phyloP scores from a whole-genome alignment of 2,329 filamentous ascomycete genomes.

The Neophaeococcomyces mojaviensis region DNA sequence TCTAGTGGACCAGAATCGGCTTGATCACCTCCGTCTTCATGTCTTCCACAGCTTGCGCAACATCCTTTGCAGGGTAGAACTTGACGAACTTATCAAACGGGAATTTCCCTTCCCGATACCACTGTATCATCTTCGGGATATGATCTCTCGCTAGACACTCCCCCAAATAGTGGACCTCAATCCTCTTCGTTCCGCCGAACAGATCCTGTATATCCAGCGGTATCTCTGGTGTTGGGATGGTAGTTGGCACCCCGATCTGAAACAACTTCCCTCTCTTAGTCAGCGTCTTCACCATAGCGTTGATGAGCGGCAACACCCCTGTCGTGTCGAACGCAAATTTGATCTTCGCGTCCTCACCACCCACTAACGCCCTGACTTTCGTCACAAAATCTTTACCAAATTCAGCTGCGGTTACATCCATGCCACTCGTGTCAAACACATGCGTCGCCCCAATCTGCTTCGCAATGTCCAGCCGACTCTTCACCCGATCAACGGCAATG shows the following conservation, averaged over 20 bases:
- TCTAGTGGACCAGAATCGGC: slow-evolving; percentile 24
- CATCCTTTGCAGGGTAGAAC: slow-evolving; percentile 31
- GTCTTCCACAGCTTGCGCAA: slow-evolving; percentile 20
- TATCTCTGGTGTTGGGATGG: slow-evolving; percentile 36
- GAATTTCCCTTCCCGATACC: slow-evolving; percentile 42
- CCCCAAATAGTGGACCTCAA: slow-evolving; percentile 43
- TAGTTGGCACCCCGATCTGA: slow-evolving; percentile 43
- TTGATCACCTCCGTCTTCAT: slow-evolving; percentile 26
- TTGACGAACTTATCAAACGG: slow-evolving; percentile 41
- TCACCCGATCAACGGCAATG: slow-evolving; percentile 36
- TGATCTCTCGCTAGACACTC: slow-evolving; percentile 34
- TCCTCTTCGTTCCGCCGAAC: slow-evolving; percentile 42
- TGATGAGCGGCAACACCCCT: slow-evolving; percentile 37
- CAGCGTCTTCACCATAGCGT: slow-evolving; percentile 37
- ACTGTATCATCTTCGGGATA: slow-evolving; percentile 43
- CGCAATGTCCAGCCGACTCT: slow-evolving; percentile 31
- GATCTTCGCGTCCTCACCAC: slow-evolving; percentile 34
- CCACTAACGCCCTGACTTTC: slow-evolving; percentile 31
- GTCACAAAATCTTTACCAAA: slow-evolving; percentile 25
- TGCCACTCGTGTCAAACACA: slow-evolving; percentile 15
- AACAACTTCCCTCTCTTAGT: slow-evolving; percentile 42
- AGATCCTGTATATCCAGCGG: slow-evolving; percentile 34
- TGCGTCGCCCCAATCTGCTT: slow-evolving; percentile 36
- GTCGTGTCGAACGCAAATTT: slow-evolving; percentile 46
- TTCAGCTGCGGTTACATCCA: slow-evolving; percentile 26